Evolutionary conservation across 1,139 yeast species (phyloP), one percentile per base, ranked within the genome.

Genomic region (Suhomyces panamericanus): DNA sequence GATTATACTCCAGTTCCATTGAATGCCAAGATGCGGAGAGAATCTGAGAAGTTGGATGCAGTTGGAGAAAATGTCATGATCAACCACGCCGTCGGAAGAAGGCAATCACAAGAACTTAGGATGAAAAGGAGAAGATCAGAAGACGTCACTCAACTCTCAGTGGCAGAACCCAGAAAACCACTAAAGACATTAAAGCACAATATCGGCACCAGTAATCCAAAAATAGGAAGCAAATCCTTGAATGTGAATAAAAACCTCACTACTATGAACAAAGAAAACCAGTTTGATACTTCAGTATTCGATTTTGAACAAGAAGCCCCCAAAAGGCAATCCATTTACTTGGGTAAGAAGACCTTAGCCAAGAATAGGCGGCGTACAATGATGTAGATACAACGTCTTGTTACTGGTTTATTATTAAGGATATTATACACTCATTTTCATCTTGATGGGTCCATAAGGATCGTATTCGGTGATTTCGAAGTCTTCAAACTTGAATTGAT

Each of bases 401-500:
- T 2, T 22, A 3, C 13, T 7, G 30, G 11, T 13, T 24, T 7
- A 20, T 34, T 15, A n/a, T 20, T 32, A 15, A 22, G 15, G 22
- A 20, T 27, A 16, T 48, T 61, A 78, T 39, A 80, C 84, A 64
- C 84, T 80, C 85, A 80, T 80, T 78, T 67, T 88, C 99, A 93
- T 93, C 56, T 86, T 88, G 54, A 93, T 91, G 48, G 83, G 82
- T 5, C 82, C 78, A 61, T 89, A 84, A 2, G 97, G 97, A 46
- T 86, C 74, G 63, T 93, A 93, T 44, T 81, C 88, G 3, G 72
- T 70, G 37, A 93, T 81, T 57, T 83, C 85, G 59, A 93, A 90
- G 64, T 93, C 99, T 48, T 90, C 97, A 56, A 72, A 87, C 55
- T 73, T 80, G 71, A 93, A 93, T 58, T 88, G 97, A 62, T 91